These are phyloP conservation scores for Colletotrichum liaoningense DNA, from an alignment of 2,329 filamentous ascomycete species.

Conservation along the genomic window DNA sequence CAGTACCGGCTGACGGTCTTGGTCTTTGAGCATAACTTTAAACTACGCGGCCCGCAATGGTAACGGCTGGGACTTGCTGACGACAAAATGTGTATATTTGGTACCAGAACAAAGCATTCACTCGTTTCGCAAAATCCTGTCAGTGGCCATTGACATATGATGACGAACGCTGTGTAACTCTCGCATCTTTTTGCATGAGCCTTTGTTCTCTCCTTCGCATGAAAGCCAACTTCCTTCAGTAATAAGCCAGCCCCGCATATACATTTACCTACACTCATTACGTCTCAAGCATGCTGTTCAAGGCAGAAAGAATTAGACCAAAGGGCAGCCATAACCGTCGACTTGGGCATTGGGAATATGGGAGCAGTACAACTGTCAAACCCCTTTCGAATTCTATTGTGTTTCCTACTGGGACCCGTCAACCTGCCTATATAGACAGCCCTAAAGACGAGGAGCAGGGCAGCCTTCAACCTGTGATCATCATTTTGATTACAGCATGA, in stretches of 20 bases:
- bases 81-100: background rate
- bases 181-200: background rate
- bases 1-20: background rate
- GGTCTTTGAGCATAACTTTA: background rate
- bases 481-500: background rate
- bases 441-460: background rate
- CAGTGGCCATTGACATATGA: background rate
- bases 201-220: background rate
- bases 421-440: background rate
- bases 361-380: background rate
- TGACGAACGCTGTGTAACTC: background rate
- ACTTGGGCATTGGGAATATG: background rate
- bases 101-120: background rate
- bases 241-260: background rate
- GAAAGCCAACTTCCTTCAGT: background rate
- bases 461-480: background rate
- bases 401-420: background rate
- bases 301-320: background rate
- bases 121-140: too few species aligned
- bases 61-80: background rate
- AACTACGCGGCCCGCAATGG: background rate
- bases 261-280: too few species aligned
- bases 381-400: background rate
- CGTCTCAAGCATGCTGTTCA: too few species aligned
- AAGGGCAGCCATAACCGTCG: background rate